Evolutionary conservation across 1,284 basidiomycete species (phyloP).

Genomic region (Psilocybe mexicana): DNA sequence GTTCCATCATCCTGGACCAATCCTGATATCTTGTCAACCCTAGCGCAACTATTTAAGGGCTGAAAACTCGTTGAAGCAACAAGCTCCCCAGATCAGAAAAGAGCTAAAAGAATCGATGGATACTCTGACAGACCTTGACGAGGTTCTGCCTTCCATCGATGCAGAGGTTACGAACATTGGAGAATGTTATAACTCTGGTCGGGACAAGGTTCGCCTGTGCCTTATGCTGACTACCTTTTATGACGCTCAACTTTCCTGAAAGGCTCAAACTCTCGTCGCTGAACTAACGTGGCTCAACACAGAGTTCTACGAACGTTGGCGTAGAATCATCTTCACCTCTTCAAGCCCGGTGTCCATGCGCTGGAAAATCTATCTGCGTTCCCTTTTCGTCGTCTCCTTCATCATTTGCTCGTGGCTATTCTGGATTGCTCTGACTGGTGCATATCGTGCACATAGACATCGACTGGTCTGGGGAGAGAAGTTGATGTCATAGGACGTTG

Average conservation of each 20-base stretch:
- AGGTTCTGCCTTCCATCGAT: slow-evolving; percentile 59
- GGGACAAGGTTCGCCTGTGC: slow-evolving; percentile 50
- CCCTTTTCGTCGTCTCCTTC: slow-evolving; percentile 55
- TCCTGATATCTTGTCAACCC: neutral
- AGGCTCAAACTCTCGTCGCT: slow-evolving; percentile 61
- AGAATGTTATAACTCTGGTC: slow-evolving; percentile 66
- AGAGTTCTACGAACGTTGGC: slow-evolving; percentile 70
- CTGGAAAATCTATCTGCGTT: slow-evolving; percentile 63
- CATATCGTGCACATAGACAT: slow-evolving; percentile 67
- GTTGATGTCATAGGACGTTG: slow-evolving; percentile 54
- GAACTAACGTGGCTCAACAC: slow-evolving; percentile 74
- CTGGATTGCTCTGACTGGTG: slow-evolving; percentile 63
- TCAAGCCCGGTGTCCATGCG: slow-evolving; percentile 65
- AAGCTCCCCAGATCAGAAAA: slow-evolving; percentile 59
- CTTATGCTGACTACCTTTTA: slow-evolving; percentile 2
- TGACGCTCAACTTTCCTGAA: slow-evolving; percentile 3
- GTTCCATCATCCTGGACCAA: neutral
- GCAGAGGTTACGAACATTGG: slow-evolving; percentile 60
- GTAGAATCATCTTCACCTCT: slow-evolving; percentile 68
- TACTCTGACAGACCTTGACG: slow-evolving; percentile 49
- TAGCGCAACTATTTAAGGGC: slow-evolving; percentile 61
- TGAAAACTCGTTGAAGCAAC: slow-evolving; percentile 51
- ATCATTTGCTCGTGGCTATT: slow-evolving; percentile 56
- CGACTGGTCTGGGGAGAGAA: slow-evolving; percentile 75
- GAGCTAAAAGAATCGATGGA: slow-evolving; percentile 60